Evolutionary conservation across 2,329 filamentous ascomycete genomes (phyloP).

Genomic region (Xylariaceae sp.): DNA sequence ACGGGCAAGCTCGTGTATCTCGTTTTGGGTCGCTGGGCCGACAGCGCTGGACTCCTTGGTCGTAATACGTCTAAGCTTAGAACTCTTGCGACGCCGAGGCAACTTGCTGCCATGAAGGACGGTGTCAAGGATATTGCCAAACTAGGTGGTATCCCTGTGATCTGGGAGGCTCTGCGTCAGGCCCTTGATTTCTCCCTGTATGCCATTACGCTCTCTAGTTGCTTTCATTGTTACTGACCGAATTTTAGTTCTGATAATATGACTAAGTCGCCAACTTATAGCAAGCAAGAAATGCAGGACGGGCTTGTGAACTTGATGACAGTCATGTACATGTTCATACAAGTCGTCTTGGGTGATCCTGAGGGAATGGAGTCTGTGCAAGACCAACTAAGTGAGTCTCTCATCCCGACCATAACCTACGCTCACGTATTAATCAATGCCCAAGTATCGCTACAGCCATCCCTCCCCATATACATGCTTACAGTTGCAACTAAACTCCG

Average conservation of each 20-base stretch:
- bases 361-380: constrained; percentile 44
- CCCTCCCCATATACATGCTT: constrained; percentile 66
- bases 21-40: constrained; percentile 64
- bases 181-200: constrained; percentile 52
- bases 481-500: constrained; percentile 62
- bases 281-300: constrained; percentile 50
- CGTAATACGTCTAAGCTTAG: constrained; percentile 41
- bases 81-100: constrained; percentile 47
- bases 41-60: constrained; percentile 51
- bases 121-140: constrained; percentile 48
- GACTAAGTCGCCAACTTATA: constrained; percentile 35
- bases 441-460: constrained; percentile 55
- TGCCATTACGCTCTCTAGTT: constrained; percentile 22
- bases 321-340: constrained; percentile 56
- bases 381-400: constrained; percentile 46
- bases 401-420: neutral
- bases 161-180: constrained; percentile 47
- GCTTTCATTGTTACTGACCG: constrained; percentile 29
- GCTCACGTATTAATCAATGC: constrained; percentile 22
- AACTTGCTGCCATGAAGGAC: constrained; percentile 55
- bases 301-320: constrained; percentile 60
- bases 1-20: constrained; percentile 57
- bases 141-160: constrained; percentile 44
- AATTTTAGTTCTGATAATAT: constrained; percentile 43
- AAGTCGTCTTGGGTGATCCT: constrained; percentile 49